Evolutionary conservation across 441 rosid species (phyloP).

Genomic region (Codiaeum variegatum): DNA sequence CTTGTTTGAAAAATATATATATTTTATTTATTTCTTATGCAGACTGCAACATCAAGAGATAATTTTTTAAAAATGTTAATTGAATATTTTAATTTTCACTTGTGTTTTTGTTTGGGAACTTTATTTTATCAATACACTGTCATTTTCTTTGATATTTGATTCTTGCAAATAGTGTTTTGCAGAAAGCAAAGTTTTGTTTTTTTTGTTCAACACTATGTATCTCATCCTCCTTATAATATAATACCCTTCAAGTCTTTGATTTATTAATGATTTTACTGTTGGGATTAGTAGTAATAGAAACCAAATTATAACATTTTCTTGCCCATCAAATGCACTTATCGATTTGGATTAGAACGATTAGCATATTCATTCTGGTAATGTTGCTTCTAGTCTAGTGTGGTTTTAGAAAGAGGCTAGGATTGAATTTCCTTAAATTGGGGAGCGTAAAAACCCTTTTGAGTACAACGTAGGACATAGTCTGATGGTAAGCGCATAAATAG

Average conservation of each 20-base stretch:
- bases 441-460: conserved; percentile 14
- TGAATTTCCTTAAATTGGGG: conserved; percentile 1
- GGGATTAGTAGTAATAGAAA: neutral
- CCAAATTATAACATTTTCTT: neutral
- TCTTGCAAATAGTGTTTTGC: conserved; percentile 9
- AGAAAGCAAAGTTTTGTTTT: conserved; percentile 12
- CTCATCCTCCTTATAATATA: neutral
- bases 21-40: conserved; percentile 26
- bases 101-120: conserved; percentile 6
- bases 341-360: too few species aligned
- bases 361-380: conserved; percentile 12
- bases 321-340: neutral
- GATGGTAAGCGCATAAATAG: too few species aligned
- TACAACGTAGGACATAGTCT: too few species aligned
- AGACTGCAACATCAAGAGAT: conserved; percentile 11
- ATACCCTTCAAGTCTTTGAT: neutral
- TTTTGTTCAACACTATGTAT: neutral
- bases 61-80: conserved; percentile 8
- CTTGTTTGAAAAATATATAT: conserved; percentile 23
- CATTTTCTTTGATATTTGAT: conserved; percentile 11
- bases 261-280: neutral
- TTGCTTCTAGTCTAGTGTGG: conserved; percentile 8
- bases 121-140: conserved; percentile 7
- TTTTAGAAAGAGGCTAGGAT: neutral
- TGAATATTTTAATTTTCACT: conserved; percentile 11